phyloP scores from a whole-genome alignment of 805 yeast genomes.

The Ogataea allantospora region DNA sequence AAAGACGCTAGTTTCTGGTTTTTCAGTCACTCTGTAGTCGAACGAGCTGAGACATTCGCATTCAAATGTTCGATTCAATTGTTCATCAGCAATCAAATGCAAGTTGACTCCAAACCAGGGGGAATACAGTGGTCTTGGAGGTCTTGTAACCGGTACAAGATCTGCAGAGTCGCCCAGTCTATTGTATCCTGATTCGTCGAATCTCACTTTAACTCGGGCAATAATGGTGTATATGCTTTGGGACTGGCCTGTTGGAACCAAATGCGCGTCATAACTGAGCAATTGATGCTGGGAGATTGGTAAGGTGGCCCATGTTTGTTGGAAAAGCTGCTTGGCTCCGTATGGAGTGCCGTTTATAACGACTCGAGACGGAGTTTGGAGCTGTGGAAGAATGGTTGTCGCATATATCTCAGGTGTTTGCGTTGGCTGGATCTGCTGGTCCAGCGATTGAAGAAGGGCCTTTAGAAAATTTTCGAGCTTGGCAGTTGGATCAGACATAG shows the following conservation, averaged over 20 bases:
- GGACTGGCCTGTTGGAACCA: slow-evolving; percentile 43
- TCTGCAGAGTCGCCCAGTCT: slow-evolving; percentile 65
- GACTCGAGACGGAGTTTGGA: slow-evolving; percentile 51
- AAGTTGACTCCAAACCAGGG: slow-evolving; percentile 68
- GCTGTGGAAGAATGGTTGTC: slow-evolving; percentile 40
- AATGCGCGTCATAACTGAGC: slow-evolving; percentile 64
- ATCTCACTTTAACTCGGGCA: slow-evolving; percentile 56
- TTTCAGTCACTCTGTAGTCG: slow-evolving; percentile 64
- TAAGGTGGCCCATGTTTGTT: slow-evolving; percentile 53
- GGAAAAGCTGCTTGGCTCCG: slow-evolving; percentile 50
- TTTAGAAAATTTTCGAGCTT: slow-evolving; percentile 28
- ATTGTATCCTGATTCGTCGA: slow-evolving; percentile 73
- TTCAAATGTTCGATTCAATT: slow-evolving; percentile 35
- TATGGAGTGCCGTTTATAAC: slow-evolving; percentile 60
- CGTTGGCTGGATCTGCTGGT: slow-evolving; percentile 18
- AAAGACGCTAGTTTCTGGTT: slow-evolving; percentile 51
- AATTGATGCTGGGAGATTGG: slow-evolving; percentile 63
- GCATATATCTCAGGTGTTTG: slow-evolving; percentile 22
- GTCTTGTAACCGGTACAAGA: slow-evolving; percentile 33
- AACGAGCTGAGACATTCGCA: slow-evolving; percentile 54
- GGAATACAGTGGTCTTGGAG: slow-evolving; percentile 59
- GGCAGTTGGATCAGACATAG: slow-evolving; percentile 20
- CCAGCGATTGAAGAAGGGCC: slow-evolving; percentile 27
- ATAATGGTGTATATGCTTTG: slow-evolving; percentile 39
- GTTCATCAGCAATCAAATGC: slow-evolving; percentile 58